phyloP scores from a whole-genome alignment of 2,329 filamentous ascomycete species.

The Xylaria sp. region DNA sequence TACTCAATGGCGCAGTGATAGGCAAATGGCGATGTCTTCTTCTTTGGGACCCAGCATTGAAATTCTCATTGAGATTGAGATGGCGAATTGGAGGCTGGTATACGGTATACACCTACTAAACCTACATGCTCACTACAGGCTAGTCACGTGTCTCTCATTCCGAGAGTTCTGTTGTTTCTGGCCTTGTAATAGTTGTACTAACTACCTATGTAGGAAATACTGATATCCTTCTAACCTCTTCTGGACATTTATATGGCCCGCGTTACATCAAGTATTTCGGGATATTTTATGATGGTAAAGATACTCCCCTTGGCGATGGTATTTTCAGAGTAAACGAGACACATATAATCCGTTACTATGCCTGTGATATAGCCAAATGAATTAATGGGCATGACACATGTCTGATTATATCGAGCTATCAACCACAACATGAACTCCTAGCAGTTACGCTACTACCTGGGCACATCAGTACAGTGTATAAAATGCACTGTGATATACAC shows the following conservation, averaged over 20 bases:
- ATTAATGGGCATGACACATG: too few species aligned
- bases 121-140: background rate
- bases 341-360: background rate
- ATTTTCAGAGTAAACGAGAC: background rate
- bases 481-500: too few species aligned
- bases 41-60: background rate
- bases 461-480: too few species aligned
- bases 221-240: constrained; percentile 16
- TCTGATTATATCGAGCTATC: background rate
- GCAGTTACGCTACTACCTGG: too few species aligned
- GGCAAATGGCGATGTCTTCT: constrained; percentile 6
- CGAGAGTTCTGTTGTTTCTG: too few species aligned
- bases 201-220: background rate
- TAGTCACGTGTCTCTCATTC: constrained; percentile 30
- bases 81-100: constrained; percentile 15
- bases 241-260: background rate
- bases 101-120: background rate
- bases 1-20: constrained; percentile 15
- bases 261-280: background rate
- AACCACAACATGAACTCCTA: background rate
- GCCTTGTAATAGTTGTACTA: too few species aligned
- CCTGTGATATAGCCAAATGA: background rate
- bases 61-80: background rate
- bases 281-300: background rate
- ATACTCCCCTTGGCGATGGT: background rate